phyloP scores from a whole-genome alignment of 2,329 filamentous ascomycete species.

The Fusarium subglutinans region DNA sequence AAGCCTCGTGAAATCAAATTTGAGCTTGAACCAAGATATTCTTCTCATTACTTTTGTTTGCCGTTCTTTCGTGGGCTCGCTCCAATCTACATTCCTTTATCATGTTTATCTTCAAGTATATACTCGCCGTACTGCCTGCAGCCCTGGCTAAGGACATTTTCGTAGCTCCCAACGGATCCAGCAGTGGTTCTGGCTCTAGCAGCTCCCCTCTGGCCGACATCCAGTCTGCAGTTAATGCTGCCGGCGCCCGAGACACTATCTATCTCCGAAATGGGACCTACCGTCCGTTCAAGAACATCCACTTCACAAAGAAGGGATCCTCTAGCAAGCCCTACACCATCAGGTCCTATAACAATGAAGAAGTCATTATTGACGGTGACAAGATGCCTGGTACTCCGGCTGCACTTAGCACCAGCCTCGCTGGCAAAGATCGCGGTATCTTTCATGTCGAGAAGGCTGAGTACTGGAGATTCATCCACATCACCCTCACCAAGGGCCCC shows the following conservation, averaged over 20 bases:
- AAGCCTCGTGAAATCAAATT: no score
- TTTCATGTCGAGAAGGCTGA: conserved; percentile 54
- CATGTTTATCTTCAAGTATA: not conserved
- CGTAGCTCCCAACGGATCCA: conserved; percentile 54
- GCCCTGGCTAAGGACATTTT: conserved; percentile 49
- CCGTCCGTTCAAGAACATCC: conserved; percentile 55
- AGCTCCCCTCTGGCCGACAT: conserved; percentile 54
- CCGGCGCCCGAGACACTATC: conserved; percentile 56
- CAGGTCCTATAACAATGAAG: conserved; percentile 52
- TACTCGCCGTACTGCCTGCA: not conserved
- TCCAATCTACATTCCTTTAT: not conserved
- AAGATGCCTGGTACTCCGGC: conserved; percentile 48
- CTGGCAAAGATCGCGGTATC: conserved; percentile 53
- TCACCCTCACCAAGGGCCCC: conserved; percentile 46
- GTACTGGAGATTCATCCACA: conserved; percentile 55
- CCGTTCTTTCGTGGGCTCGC: not conserved
- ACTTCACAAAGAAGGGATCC: conserved; percentile 56
- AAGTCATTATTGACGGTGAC: conserved; percentile 57
- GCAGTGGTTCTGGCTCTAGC: conserved; percentile 48
- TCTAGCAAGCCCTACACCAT: conserved; percentile 52
- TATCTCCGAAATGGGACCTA: conserved; percentile 56
- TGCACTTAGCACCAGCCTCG: conserved; percentile 48
- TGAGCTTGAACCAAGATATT: not conserved
- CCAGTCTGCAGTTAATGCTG: conserved; percentile 55
- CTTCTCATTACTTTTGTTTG: not conserved